Evolutionary conservation across 805 yeast genomes (phyloP).

Genomic region (Barnettozyma sucrosica): DNA sequence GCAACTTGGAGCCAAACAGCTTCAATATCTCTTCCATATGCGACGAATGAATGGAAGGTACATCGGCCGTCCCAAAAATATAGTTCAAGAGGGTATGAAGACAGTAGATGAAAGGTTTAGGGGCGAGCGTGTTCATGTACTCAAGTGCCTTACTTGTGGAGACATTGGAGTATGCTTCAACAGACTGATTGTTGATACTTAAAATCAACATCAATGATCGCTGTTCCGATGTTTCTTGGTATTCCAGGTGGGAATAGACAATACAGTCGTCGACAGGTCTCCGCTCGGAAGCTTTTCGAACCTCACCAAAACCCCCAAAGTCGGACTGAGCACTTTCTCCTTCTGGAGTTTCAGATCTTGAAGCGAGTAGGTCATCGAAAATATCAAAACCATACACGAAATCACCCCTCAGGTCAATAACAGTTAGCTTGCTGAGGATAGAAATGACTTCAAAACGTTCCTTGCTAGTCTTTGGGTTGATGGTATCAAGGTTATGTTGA

Average conservation of each 20-base stretch:
- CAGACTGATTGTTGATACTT: constrained; percentile 8
- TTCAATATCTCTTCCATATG: constrained; percentile 11
- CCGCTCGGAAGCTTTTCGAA: constrained; percentile 16
- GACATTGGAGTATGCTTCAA: neutral
- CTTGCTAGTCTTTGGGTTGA: constrained; percentile 3
- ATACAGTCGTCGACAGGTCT: neutral
- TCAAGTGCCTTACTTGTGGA: constrained; percentile 13
- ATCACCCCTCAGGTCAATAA: constrained; percentile 13
- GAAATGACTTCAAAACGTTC: neutral
- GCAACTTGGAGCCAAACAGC: constrained; percentile 16
- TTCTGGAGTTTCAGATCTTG: constrained; percentile 1
- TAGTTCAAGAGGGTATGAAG: constrained; percentile 11
- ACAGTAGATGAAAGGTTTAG: constrained; percentile 8
- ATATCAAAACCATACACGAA: constrained; percentile 17
- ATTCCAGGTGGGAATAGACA: constrained; percentile 8
- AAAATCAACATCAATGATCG: constrained; percentile 6
- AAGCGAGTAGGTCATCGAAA: neutral
- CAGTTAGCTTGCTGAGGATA: neutral
- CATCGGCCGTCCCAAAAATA: constrained; percentile 5
- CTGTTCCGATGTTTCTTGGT: constrained; percentile 14
- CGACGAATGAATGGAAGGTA: constrained; percentile 3
- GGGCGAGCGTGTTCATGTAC: constrained; percentile 11
- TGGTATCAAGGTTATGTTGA: constrained; percentile 10
- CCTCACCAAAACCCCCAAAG: constrained; percentile 21
- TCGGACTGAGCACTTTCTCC: constrained; percentile 3